Base-by-base conservation (phyloP, 495 filamentous ascomycete species). In the Tuber magnatum region DNA sequence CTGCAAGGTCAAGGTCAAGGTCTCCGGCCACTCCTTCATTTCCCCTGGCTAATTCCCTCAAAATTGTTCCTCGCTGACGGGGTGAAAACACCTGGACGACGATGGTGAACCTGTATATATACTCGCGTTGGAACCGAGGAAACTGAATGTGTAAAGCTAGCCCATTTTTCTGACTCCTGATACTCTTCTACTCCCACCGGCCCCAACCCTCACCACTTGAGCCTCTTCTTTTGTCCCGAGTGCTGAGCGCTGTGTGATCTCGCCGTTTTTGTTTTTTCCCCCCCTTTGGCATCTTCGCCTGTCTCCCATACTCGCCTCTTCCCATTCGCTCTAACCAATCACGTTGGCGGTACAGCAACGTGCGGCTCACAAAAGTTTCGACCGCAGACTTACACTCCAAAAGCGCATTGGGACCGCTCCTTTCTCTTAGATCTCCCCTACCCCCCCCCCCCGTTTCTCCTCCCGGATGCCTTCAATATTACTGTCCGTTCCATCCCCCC, bases 401-500 rank as follows among this genome's bases (percentile, higher is more conserved):
- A 35, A 35, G 18, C 28, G 12, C 32, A 35, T 65, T 65, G 56
- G 56, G 32, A 35, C 56, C 56, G 56, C 28, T 35, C 14, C 28
- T 35, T 48, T 71, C 65, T 46, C n/a, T 71, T 74, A 70, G 73
- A 68, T 73, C 41, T 69, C 68, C 43, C 68, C 68, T 48, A 76
- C 40, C 74, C 44, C 44, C 32, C 39, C 61, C 74, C 56, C 44
- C 35, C 46, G 24, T 41, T 69, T 44, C 48, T 71, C 43, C 76
- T 40, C 32, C 56, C 75, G 70, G 32, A 75, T 71, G 44, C 46
- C 72, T 78, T 65, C 72, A 56, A 41, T 79, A 75, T 78, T 77
- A 51, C 72, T 77, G 73, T 65, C 28, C 56, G 56, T 65, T 32
- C 56, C 35, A 35, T 28, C 69, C 76, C 61, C 35, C 76, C 68